These are phyloP conservation scores for Arthroderma sp. DNA, from an alignment of 2,329 filamentous ascomycete species.

Conservation along the genomic window DNA sequence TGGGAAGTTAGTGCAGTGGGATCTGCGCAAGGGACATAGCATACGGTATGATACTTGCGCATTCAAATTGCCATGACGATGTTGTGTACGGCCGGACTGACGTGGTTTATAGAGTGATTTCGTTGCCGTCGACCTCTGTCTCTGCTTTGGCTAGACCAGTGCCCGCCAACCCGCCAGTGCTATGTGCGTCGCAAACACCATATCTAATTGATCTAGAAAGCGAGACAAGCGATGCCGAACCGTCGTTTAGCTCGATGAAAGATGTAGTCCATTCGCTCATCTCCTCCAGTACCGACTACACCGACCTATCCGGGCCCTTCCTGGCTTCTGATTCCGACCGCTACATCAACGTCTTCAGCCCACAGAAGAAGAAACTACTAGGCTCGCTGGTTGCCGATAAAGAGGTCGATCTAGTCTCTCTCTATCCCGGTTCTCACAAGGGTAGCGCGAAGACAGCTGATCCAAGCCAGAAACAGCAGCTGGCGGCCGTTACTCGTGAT, in stretches of 20 bases:
- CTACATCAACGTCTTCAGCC: constrained; percentile 41
- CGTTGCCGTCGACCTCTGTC: constrained; percentile 33
- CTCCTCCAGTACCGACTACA: constrained; percentile 24
- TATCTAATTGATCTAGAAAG: constrained; percentile 35
- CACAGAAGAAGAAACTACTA: constrained; percentile 31
- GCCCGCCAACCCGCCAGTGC: constrained; percentile 31
- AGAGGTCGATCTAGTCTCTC: constrained; percentile 32
- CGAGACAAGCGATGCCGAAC: constrained; percentile 25
- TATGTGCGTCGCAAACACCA: constrained; percentile 41
- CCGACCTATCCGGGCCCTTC: constrained; percentile 29
- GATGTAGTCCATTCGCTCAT: constrained; percentile 39
- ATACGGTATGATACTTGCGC: constrained; percentile 28
- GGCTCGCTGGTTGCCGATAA: constrained; percentile 40
- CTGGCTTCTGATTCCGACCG: constrained; percentile 40
- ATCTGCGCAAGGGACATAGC: constrained; percentile 34
- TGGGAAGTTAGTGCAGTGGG: constrained; percentile 43
- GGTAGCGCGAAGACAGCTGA: constrained; percentile 10
- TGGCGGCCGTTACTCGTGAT: constrained; percentile 38
- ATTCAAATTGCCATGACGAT: neutral
- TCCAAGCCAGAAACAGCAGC: constrained; percentile 28
- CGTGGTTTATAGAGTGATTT: constrained; percentile 28
- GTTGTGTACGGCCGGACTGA: constrained; percentile 6
- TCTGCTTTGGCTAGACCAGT: constrained; percentile 32
- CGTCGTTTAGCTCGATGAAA: constrained; percentile 39
- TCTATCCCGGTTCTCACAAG: constrained; percentile 23